Conservation (phyloP, 306 rosid species). For the Sophora flavescens region DNA sequence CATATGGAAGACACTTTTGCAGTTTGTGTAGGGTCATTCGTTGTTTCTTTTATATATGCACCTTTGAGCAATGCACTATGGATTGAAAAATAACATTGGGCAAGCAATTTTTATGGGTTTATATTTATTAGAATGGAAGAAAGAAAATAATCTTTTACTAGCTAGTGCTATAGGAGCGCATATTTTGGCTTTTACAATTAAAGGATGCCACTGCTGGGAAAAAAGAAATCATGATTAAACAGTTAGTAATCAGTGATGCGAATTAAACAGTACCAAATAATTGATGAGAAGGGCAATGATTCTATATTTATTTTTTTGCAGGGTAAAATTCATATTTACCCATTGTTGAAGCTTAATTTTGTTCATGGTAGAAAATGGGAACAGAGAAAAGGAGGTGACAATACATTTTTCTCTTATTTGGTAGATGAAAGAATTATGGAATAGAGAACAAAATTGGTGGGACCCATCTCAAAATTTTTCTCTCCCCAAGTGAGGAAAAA, state of each 20-base stretch:
- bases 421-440: no score
- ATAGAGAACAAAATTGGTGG: no score
- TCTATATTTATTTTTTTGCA: constrained; percentile 19
- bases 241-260: constrained; percentile 21
- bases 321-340: constrained; percentile 42
- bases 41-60: not conserved
- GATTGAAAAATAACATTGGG: not conserved
- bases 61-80: not conserved
- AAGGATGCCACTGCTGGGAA: constrained; percentile 17
- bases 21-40: constrained; percentile 4
- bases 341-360: constrained; percentile 45
- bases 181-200: constrained; percentile 43
- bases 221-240: constrained; percentile 26
- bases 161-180: constrained; percentile 28
- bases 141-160: constrained; percentile 19
- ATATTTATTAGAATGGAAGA: constrained; percentile 16
- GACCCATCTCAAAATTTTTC: no score
- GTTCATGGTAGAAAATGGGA: no score
- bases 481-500: no score
- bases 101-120: not conserved
- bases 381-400: no score
- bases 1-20: constrained; percentile 19
- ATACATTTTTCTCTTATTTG: no score
- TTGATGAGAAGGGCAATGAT: constrained; percentile 38
- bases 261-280: constrained; percentile 46